Base-by-base conservation (phyloP, 163 green algal species). In the Volvox carteri region DNA sequence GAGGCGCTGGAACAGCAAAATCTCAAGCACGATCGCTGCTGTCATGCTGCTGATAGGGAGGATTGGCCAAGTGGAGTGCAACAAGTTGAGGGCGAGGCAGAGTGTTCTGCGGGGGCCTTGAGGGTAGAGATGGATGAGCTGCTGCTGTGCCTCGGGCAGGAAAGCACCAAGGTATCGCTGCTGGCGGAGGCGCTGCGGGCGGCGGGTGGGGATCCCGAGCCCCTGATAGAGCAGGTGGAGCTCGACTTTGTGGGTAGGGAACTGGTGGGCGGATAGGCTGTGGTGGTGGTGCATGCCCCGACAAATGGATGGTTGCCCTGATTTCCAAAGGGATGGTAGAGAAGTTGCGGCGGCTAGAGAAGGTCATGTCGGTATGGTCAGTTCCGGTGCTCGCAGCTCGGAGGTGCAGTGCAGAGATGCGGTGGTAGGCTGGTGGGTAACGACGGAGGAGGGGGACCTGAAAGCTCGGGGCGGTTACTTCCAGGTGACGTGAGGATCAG, bases 81-180 rank as follows among this genome's bases (percentile, higher is more conserved):
- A 14, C 68, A 60, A n/a, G 41, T 8, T 44, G 1, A 28, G 44
- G 6, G 73, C 28, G 25, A 30, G 44, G 46, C 2, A 67, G 44
- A 18, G 21, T 4, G 0, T 65, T 11, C 16, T 4, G 3, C n/a
- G 35, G 52, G 0, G 37, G 48, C n/a, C 19, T 50, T 81, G 75
- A 60, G 50, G 19, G 50, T 35, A 0, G 81, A 92, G n/a, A 39
- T 77, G 14, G 88, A 92, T 30, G 75, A 90, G 80, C 39, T 92
- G 72, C 84, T 92, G 81, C 60, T 89, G 74, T 90, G 81, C 48
- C 62, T 92, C 78, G 90, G 90, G 35, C 78, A 90, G 62, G 90
- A 92, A 85, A 70, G 68, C 33, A 72, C 25, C 58, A 92, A 92
- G 85, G 72, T 84, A 56, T n/a, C 21, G 54, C 54, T 52, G 30